These are phyloP conservation scores for Pseudodiploospora longispora DNA, from an alignment of 2,329 filamentous ascomycete species.

Conservation along the genomic window DNA sequence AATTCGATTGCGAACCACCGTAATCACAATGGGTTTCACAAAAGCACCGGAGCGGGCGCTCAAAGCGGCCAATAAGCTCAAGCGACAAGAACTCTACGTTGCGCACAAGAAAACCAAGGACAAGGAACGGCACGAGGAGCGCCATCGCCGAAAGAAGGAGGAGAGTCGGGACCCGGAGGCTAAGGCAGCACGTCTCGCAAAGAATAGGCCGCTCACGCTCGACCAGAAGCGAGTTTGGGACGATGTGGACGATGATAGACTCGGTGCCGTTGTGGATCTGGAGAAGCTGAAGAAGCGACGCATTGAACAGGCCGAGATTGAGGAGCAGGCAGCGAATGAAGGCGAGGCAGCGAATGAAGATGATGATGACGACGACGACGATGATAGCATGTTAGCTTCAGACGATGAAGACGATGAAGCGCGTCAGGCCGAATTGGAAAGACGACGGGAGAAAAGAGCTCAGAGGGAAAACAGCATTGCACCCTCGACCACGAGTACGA, in stretches of 20 bases:
- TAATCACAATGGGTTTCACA: conserved; percentile 22
- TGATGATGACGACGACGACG: conserved; percentile 52
- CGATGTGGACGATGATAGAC: conserved; percentile 55
- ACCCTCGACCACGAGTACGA: conserved; percentile 54
- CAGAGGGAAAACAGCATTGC: conserved; percentile 43
- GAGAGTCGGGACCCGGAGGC: conserved; percentile 77
- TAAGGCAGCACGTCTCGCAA: conserved; percentile 62
- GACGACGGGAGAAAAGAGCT: conserved; percentile 36
- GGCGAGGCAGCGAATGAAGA: conserved; percentile 35
- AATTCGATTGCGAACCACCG: conserved; percentile 1
- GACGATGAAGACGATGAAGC: conserved; percentile 46
- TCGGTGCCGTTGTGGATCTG: conserved; percentile 49
- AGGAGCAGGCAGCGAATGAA: conserved; percentile 42
- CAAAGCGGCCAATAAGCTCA: conserved; percentile 65
- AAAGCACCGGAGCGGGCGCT: conserved; percentile 30
- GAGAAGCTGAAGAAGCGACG: conserved; percentile 50
- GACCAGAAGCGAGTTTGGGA: conserved; percentile 91
- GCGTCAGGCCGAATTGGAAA: conserved; percentile 32
- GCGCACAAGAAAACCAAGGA: conserved; percentile 71
- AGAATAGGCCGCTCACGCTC: conserved; percentile 72
- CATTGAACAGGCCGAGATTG: conserved; percentile 45
- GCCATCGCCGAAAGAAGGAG: conserved; percentile 72
- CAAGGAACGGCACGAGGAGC: conserved; percentile 64
- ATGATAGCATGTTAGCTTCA: conserved; percentile 72
- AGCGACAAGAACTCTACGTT: conserved; percentile 69